phyloP scores from a whole-genome alignment of 2,329 filamentous ascomycete species.

The Botryotinia narcissicola region DNA sequence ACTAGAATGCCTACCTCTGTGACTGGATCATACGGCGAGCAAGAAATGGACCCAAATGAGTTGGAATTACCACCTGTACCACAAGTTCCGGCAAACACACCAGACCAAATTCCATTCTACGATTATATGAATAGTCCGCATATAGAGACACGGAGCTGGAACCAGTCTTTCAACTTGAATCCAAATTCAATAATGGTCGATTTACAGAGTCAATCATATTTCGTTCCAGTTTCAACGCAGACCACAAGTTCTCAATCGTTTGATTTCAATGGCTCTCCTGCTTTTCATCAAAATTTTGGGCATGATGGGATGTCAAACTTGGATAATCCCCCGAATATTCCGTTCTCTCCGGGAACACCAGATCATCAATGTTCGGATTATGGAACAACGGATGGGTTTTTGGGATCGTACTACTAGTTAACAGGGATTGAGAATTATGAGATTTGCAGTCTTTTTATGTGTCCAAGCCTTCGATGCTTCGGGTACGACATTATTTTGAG shows the following conservation, averaged over 20 bases:
- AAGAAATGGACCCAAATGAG: neutral
- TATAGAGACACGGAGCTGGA: neutral
- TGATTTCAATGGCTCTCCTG: neutral
- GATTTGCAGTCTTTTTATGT: accelerated
- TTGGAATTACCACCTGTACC: neutral
- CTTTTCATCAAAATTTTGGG: neutral
- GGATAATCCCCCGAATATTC: neutral
- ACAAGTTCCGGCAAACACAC: neutral
- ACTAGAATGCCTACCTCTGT: neutral
- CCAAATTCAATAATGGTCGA: neutral
- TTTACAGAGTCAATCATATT: neutral
- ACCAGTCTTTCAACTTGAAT: neutral
- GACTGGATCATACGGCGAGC: neutral
- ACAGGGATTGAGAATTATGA: too few relatives aligned
- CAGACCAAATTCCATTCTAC: neutral
- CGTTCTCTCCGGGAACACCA: neutral
- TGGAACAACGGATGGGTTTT: neutral
- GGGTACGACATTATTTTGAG: neutral
- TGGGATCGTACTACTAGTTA: neutral
- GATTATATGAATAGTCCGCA: neutral
- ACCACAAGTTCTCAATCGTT: neutral
- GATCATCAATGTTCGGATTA: neutral
- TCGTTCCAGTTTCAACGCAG: neutral
- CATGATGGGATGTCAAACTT: neutral
- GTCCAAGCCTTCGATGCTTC: neutral